Evolutionary conservation across 306 rosid species (phyloP).

Genomic region (Argentina anserina): DNA sequence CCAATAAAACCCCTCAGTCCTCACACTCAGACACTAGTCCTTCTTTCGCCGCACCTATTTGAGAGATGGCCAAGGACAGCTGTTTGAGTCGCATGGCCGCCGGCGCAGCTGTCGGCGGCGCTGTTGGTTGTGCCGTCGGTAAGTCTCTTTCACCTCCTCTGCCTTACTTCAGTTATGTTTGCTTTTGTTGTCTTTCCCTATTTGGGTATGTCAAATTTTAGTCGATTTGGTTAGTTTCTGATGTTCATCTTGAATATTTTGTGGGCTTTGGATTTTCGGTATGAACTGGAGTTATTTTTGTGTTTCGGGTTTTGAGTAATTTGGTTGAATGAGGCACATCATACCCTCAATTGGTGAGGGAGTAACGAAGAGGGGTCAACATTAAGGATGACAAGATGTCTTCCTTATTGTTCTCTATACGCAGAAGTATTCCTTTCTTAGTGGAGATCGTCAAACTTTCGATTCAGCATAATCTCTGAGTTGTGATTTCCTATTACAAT

Average conservation of each 20-base stretch:
- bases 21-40: neutral
- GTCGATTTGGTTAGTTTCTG: neutral
- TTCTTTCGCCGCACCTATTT: neutral
- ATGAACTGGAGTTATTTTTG: neutral
- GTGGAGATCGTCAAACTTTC: neutral
- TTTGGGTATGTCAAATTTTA: neutral
- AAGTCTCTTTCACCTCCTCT: constrained; percentile 1
- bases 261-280: neutral
- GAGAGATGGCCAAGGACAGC: constrained; percentile 64
- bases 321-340: neutral
- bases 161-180: neutral
- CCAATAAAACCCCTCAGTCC: too few relatives aligned
- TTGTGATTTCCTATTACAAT: neutral
- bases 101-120: constrained; percentile 72
- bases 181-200: neutral
- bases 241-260: neutral
- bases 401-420: neutral
- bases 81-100: constrained; percentile 64
- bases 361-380: too few relatives aligned
- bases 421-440: neutral
- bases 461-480: neutral
- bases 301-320: neutral
- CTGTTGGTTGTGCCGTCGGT: constrained; percentile 77
- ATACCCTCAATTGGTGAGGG: too few relatives aligned
- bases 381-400: too few relatives aligned